These are phyloP conservation scores for Fagopyrum homotropicum DNA, from an alignment of 148 eudicot species.

Conservation along the genomic window DNA sequence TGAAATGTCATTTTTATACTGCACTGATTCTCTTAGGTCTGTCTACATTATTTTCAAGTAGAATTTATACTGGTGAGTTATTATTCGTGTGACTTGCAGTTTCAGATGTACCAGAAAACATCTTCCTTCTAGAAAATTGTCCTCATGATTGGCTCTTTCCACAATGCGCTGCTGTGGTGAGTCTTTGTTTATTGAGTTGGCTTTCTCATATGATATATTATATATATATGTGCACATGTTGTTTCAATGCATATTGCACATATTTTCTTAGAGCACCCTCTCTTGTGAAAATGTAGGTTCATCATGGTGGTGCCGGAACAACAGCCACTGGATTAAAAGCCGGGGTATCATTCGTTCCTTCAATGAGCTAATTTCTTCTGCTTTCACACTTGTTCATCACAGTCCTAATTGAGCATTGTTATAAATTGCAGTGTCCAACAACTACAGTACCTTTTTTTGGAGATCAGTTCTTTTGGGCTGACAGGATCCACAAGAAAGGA, in stretches of 20 bases:
- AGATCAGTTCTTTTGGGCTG: conserved; percentile 98
- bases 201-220: too few species aligned
- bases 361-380: background rate
- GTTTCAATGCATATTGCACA: too few species aligned
- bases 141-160: conserved; percentile 96
- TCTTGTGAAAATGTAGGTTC: conserved; percentile 34
- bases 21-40: background rate
- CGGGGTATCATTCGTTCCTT: conserved; percentile 47
- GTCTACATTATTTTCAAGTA: background rate
- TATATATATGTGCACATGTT: too few species aligned
- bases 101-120: conserved; percentile 46
- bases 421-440: conserved; percentile 76
- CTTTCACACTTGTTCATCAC: too few species aligned
- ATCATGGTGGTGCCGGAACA: conserved; percentile 98
- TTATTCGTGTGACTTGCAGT: conserved; percentile 26
- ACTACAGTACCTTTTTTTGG: conserved; percentile 89
- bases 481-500: conserved; percentile 61
- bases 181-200: conserved; percentile 8
- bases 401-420: background rate
- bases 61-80: conserved; percentile 7
- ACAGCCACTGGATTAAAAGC: conserved; percentile 91
- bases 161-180: conserved; percentile 81
- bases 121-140: conserved; percentile 60
- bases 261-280: background rate
- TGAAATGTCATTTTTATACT: background rate